phyloP scores from a whole-genome alignment of 768 basidiomycete genomes.

The Pulveroboletus frians region DNA sequence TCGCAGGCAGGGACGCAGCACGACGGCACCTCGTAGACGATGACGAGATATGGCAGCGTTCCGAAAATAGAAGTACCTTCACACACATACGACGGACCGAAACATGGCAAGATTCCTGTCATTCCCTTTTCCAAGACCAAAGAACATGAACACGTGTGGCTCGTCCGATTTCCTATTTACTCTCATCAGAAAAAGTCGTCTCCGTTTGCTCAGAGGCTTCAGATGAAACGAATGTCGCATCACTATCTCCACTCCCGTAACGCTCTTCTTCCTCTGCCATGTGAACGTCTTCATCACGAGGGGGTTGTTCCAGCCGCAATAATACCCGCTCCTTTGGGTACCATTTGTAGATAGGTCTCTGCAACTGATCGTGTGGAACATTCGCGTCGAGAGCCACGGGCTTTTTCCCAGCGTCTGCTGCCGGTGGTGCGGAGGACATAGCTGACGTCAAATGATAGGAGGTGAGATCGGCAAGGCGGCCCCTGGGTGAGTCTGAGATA shows the following conservation, averaged over 20 bases:
- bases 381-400: background rate
- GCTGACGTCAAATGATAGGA: background rate
- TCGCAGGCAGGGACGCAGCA: background rate
- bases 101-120: background rate
- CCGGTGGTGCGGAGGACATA: background rate
- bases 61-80: slow-evolving; percentile 5
- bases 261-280: background rate
- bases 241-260: slow-evolving; percentile 6
- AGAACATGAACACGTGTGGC: background rate
- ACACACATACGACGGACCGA: background rate
- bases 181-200: background rate
- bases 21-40: no score
- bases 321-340: background rate
- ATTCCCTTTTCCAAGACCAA: background rate
- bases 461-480: background rate
- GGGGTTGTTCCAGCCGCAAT: background rate
- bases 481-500: background rate
- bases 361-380: background rate
- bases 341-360: slow-evolving; percentile 9
- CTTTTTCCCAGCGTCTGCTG: background rate
- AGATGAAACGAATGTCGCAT: slow-evolving; percentile 12
- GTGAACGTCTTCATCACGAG: background rate
- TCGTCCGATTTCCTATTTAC: background rate
- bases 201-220: slow-evolving; percentile 4
- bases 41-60: background rate